Conservation (phyloP, 164 flowering plant species). For the Magnolia kwangsiensis region DNA sequence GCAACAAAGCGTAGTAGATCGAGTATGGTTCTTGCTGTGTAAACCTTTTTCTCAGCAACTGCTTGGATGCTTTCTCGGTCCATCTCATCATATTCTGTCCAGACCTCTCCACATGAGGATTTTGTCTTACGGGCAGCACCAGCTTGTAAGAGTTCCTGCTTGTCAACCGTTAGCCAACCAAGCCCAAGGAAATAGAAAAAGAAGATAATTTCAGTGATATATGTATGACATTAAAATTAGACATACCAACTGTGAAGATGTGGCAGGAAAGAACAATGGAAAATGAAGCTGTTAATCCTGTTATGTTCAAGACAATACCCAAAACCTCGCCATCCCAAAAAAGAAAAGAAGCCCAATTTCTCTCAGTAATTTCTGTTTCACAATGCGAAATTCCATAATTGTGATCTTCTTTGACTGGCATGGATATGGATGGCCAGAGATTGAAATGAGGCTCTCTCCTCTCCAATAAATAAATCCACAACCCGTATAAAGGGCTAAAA, state of each 20-base stretch:
- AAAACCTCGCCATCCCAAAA: background rate
- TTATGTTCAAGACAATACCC: background rate
- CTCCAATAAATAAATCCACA: no score
- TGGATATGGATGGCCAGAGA: no score
- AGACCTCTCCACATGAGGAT: constrained; percentile 48
- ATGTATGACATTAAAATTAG: no score
- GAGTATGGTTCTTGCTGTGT: constrained; percentile 49
- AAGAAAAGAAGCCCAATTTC: background rate
- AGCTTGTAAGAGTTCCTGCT: constrained; percentile 30
- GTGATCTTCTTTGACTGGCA: no score
- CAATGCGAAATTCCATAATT: background rate
- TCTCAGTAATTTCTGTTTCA: background rate
- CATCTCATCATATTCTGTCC: constrained; percentile 77
- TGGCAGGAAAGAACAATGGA: background rate
- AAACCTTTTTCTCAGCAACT: constrained; percentile 56
- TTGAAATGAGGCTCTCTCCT: no score
- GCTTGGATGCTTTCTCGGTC: constrained; percentile 45
- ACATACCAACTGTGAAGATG: no score
- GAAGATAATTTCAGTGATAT: background rate
- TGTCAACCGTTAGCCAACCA: background rate
- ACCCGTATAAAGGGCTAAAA: no score
- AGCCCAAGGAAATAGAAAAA: background rate
- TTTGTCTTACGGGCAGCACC: constrained; percentile 16
- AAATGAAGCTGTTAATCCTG: background rate
- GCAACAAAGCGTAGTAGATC: constrained; percentile 59